Base-by-base conservation (phyloP, 495 filamentous ascomycete genomes). In the Sabuloglossum arenarium region DNA sequence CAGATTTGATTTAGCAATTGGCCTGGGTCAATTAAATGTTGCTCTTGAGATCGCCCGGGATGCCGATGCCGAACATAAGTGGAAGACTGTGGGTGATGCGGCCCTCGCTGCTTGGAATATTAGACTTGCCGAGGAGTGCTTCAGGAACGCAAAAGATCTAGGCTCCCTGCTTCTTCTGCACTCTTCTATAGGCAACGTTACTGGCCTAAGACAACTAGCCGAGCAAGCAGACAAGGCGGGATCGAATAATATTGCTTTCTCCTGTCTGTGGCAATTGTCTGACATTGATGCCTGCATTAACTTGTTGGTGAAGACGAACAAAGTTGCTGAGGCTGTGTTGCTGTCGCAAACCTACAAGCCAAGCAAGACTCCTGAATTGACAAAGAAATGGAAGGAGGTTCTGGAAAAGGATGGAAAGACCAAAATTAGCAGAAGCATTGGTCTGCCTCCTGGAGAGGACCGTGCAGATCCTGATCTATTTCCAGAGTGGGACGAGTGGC, bases 321-420 rank as follows among this genome's bases (percentile, higher is more conserved):
- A 93, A 42, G 64, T 78, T 19, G 84, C 87, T 1, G 91, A 97
- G 68, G 84, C 91, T 0, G 88, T 86, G 9, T 72, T 99, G 28
- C 90, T 97, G 61, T 78, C 86, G 4, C 87, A 94, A 68, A 97
- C 93, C 1, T 97, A 97, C 70, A 88, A 84, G 72, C 93, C 91
- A 0, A 85, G 80, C 53, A 64, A 78, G n/a, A 77, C 85, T 5
- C 66, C 75, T 9, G 77, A 73, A n/a, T 70, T 88, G 19, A 85
- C 85, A 5, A 68, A 68, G 14, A 66, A 75, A 57, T 96, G 89
- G 91, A 95, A 95, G 68, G 73, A 76, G 30, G 77, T 74, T 28
- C 68, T 96, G 42, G 88, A 94, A 66, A 79, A 81, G 66, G 62
- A 63, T 0, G 88, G 88, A 63, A 94, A 91, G 73, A 77, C 77